Evolutionary conservation across 306 rosid species (phyloP).

Genomic region (Malus sieversii): DNA sequence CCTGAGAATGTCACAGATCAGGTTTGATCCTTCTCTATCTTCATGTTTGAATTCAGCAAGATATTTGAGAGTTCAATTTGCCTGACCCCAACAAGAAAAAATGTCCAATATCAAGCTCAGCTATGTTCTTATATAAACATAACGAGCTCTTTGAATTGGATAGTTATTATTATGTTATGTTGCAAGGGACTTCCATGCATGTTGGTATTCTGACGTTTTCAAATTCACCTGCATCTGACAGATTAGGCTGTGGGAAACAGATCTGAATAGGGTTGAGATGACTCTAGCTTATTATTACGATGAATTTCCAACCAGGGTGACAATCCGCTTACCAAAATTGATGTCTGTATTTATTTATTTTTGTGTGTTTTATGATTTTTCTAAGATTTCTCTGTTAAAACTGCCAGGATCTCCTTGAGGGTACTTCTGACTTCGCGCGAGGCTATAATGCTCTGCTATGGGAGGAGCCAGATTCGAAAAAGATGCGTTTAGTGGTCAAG

Average conservation of each 20-base stretch:
- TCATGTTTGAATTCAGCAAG: not conserved
- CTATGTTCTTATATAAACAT: not conserved
- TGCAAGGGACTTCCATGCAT: not conserved
- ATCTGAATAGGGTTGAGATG: constrained; percentile 83
- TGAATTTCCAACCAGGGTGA: constrained; percentile 85
- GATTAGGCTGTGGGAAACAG: constrained; percentile 93
- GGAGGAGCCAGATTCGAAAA: constrained; percentile 81
- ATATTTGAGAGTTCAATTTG: not conserved
- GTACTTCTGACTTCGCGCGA: constrained; percentile 78
- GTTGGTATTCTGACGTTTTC: constrained; percentile 23
- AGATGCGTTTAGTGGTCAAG: constrained; percentile 75
- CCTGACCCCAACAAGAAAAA: not conserved
- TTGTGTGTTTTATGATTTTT: not conserved
- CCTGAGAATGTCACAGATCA: constrained; percentile 98
- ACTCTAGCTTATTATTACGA: constrained; percentile 60
- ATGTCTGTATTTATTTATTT: not conserved
- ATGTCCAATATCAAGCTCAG: not conserved
- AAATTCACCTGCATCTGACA: constrained; percentile 25
- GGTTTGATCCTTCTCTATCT: constrained; percentile 34
- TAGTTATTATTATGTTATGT: not conserved
- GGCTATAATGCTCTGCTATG: constrained; percentile 79
- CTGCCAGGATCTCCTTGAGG: constrained; percentile 78
- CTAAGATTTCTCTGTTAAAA: constrained; percentile 1
- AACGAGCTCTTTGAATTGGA: not conserved
- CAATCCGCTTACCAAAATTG: constrained; percentile 10